Conservation (phyloP, 768 basidiomycete species). For the Suillus variegatus region DNA sequence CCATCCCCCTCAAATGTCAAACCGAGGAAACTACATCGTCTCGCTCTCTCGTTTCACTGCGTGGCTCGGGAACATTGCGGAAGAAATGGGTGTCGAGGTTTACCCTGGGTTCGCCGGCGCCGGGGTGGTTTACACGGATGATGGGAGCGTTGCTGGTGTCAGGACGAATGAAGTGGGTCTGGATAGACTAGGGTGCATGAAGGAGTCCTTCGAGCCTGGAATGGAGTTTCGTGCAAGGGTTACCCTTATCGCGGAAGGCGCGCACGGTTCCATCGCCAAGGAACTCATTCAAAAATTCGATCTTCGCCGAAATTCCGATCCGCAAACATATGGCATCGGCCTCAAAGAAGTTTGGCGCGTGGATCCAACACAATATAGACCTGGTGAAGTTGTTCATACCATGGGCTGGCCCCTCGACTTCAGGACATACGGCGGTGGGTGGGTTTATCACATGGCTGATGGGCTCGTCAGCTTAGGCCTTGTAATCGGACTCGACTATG, state of each 20-base stretch:
- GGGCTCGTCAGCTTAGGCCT: constrained; percentile 88
- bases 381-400: constrained; percentile 86
- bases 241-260: constrained; percentile 92
- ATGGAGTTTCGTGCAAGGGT: constrained; percentile 95
- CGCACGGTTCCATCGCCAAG: constrained; percentile 90
- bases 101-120: constrained; percentile 97
- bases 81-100: constrained; percentile 87
- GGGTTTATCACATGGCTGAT: constrained; percentile 94
- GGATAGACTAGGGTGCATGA: constrained; percentile 71
- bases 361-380: constrained; percentile 56
- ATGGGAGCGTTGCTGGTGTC: constrained; percentile 58
- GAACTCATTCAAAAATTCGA: constrained; percentile 72
- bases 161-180: constrained; percentile 94
- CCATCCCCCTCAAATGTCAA: constrained; percentile 96
- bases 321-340: constrained; percentile 95
- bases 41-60: constrained; percentile 87
- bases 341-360: constrained; percentile 98
- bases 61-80: constrained; percentile 88
- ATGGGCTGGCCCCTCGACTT: constrained; percentile 90
- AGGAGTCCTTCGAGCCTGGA: constrained; percentile 91
- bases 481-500: constrained; percentile 92
- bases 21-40: constrained; percentile 90
- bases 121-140: constrained; percentile 68
- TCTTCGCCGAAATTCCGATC: constrained; percentile 65
- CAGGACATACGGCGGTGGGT: constrained; percentile 83